Evolutionary conservation across 768 basidiomycete species (phyloP), one percentile per base, ranked within the genome.

Genomic region (Leucosporidium scottii): DNA sequence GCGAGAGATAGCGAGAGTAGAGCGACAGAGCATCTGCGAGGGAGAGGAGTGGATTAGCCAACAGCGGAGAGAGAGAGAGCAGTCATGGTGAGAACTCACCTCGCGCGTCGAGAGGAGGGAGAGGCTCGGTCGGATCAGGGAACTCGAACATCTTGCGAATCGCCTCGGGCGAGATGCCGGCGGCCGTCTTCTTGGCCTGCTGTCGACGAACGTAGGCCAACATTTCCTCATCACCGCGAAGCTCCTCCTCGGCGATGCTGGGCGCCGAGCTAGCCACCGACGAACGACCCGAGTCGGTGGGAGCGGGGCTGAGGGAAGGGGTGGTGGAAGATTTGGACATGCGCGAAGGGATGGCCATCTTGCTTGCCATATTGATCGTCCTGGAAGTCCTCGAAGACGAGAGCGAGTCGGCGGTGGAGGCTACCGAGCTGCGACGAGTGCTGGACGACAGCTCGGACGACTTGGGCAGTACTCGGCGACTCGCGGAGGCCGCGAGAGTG

Each of bases 211-310:
- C 90, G 78, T 94, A 99, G 66, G 89, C 87, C 75, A 89, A 79
- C 96, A 99, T 99, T 80, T 99, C 96, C 69, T 96, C 93, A 76
- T 99, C 96, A 21, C 90, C 96, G 23, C 89, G 79, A 10, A 88
- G 60, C 77, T 93, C 90, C 69, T 93, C 91, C 67, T 93, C 93
- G 66, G 91, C 91, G 4, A 89, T 81, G 21, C 56, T 3, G 84
- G 27, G 47, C 66, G 31, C 51, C 60, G 55, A 81, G 72, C 85
- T 86, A 31, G 87, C 87, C 9, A 84, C 85, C 0, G 93, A 92
- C 2, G 93, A 94, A 4, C 18, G 92, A 91, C n/a, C 90, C 6
- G 88, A 91, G 28, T 87, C 78, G 27, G 88, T 88, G 67, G 88
- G 86, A 47, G 86, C 87, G 5, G 86, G 85, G 60, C 67, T 20